phyloP scores from a whole-genome alignment of 2,329 filamentous ascomycete genomes.

The Peltaster fructicola region DNA sequence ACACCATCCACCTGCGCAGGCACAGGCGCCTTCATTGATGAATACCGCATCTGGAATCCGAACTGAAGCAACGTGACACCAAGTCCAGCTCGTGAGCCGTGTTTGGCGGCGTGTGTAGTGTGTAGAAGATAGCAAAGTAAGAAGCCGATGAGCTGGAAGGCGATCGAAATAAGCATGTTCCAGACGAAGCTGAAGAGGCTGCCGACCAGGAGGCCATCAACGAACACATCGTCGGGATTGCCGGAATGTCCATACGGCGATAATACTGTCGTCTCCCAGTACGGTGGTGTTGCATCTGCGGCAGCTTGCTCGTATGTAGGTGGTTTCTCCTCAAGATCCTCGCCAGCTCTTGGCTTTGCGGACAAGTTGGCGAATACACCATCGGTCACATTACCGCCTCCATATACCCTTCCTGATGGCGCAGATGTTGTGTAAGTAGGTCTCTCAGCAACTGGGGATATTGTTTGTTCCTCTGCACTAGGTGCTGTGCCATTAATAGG shows the following conservation, averaged over 20 bases:
- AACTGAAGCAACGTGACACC: slow-evolving; percentile 93
- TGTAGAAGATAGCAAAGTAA: slow-evolving; percentile 94
- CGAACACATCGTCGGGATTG: slow-evolving; percentile 83
- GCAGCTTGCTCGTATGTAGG: slow-evolving; percentile 98
- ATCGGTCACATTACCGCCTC: slow-evolving; percentile 59
- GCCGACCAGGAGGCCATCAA: slow-evolving; percentile 86
- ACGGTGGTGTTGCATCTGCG: slow-evolving; percentile 85
- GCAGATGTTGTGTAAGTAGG: slow-evolving; percentile 29
- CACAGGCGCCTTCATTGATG: slow-evolving; percentile 17
- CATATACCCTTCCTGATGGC: slow-evolving; percentile 38
- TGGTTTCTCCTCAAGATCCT: slow-evolving; percentile 77
- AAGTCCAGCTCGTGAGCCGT: slow-evolving; percentile 83
- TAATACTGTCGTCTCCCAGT: slow-evolving; percentile 98
- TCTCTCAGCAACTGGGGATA: slow-evolving; percentile 38
- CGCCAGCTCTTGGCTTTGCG: slow-evolving; percentile 69
- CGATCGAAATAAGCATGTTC: slow-evolving; percentile 95
- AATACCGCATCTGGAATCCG: slow-evolving; percentile 77
- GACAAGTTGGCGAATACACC: slow-evolving; percentile 92
- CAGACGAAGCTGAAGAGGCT: slow-evolving; percentile 75
- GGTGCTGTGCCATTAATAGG: slow-evolving; percentile 1
- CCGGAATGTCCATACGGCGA: slow-evolving; percentile 78
- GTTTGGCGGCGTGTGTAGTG: slow-evolving; percentile 95
- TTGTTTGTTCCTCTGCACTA: slow-evolving; percentile 21
- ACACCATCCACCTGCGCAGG: slow-evolving; percentile 24
- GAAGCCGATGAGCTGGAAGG: slow-evolving; percentile 93